Evolutionary conservation across 2,329 filamentous ascomycete species (phyloP).

Genomic region (Talaromyces rugulosus): DNA sequence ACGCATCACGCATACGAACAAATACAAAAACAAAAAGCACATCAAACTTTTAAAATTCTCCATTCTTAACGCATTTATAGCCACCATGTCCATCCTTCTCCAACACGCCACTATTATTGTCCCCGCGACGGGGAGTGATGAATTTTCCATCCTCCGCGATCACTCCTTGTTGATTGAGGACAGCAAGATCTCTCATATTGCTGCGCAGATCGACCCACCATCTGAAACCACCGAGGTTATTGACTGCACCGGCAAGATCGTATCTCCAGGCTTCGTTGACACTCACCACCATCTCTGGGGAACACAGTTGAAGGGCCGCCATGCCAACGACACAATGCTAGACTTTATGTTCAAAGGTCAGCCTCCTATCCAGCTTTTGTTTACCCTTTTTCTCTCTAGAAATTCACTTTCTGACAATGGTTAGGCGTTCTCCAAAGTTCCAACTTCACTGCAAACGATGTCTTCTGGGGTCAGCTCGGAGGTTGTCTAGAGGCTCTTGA

Average conservation of each 20-base stretch:
- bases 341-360: constrained; percentile 6
- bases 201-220: not conserved
- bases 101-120: constrained; percentile 2
- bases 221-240: not conserved
- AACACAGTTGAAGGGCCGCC: constrained; percentile 4
- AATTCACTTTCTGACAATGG: not conserved
- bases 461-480: constrained; percentile 10
- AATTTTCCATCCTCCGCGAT: not conserved
- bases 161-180: constrained; percentile 2
- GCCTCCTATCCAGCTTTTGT: too few species aligned
- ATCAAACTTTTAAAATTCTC: not conserved
- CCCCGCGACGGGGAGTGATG: not conserved
- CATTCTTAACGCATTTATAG: not conserved
- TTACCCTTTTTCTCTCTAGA: too few species aligned
- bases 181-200: constrained; percentile 2
- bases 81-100: not conserved
- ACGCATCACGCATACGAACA: not conserved
- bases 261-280: constrained; percentile 8
- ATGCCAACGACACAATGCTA: constrained; percentile 1
- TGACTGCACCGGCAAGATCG: constrained; percentile 3
- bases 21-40: not conserved
- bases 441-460: constrained; percentile 2
- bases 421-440: constrained; percentile 3
- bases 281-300: constrained; percentile 9
- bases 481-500: constrained; percentile 3